Evolutionary conservation across 257 asterid genomes (phyloP), one percentile per base, ranked within the genome.

Genomic region (Penstemon newberryi): DNA sequence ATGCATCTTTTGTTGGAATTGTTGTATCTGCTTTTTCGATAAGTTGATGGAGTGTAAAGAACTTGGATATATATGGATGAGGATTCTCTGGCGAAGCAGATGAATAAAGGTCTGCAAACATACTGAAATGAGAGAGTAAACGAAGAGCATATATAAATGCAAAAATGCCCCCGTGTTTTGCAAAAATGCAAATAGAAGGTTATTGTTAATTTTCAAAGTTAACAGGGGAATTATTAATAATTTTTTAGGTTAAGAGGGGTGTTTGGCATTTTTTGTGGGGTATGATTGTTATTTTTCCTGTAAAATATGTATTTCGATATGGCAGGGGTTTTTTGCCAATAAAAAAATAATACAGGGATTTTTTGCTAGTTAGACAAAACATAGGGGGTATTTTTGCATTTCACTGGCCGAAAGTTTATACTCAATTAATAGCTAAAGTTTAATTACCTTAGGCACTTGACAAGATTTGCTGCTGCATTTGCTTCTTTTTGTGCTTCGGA

Each of bases 401-500:
- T 9, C 41, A 10, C 33, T 36, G 11, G 54, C 54, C 4, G 54
- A 49, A 49, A 49, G n/a, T 10, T 9, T 49, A 46, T 46, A 9
- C 3, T 7, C 12, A 46, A 46, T 7, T 46, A 7, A 8, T 36
- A 37, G 38, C 13, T 62, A 62, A 46, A 19, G 2, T 63, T 9
- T 67, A 40, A 60, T 59, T 66, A 89, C 98, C 96, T 81, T 47
- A 92, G 84, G 88, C 91, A 87, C 60, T 82, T 85, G 66, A 85
- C 82, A 65, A 92, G 88, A 77, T 84, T 84, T 77, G 87, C 84
- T 11, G 95, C 92, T 61, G 78, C 61, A 49, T 79, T 80, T 37
- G 96, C 98, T 80, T 92, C 98, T 60, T 81, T 88, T 56, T 89
- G 90, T 59, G 98, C 98, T 81, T 87, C 90, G 55, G 84, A 84